These are phyloP conservation scores for Raphanus sativus DNA, from an alignment of 345 rosid species.

Conservation along the genomic window DNA sequence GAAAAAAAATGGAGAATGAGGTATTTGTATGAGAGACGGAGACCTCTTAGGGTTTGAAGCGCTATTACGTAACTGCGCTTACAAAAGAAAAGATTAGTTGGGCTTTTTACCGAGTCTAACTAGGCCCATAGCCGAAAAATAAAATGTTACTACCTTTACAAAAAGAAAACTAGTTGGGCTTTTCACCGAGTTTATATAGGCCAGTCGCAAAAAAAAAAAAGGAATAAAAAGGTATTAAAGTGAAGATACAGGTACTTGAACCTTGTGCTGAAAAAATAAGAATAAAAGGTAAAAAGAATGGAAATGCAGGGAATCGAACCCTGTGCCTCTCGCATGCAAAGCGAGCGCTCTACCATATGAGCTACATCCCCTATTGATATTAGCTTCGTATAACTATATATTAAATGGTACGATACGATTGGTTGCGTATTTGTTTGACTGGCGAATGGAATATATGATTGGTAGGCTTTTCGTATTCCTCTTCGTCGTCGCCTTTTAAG, in stretches of 20 bases:
- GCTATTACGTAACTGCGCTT: conserved; percentile 16
- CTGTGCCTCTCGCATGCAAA: conserved; percentile 90
- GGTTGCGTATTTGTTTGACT: conserved; percentile 20
- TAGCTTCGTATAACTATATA: too few species aligned
- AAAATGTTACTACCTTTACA: neutral
- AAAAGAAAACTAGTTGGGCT: neutral
- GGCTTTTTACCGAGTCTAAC: neutral
- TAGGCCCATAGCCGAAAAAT: neutral
- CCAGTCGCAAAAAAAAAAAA: neutral
- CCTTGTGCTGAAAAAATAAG: neutral
- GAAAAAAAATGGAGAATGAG: neutral
- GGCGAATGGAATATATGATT: neutral
- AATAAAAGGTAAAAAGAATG: neutral
- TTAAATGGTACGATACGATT: too few species aligned
- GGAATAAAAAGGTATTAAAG: too few species aligned
- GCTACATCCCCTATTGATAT: conserved; percentile 26
- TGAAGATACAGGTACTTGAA: too few species aligned
- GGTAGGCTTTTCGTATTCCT: conserved; percentile 12
- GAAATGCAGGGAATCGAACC: conserved; percentile 42
- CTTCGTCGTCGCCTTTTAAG: conserved; percentile 20
- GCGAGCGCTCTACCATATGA: conserved; percentile 89
- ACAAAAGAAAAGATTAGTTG: neutral
- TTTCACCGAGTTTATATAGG: neutral
- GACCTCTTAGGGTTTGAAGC: conserved; percentile 20
- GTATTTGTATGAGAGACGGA: neutral